These are phyloP conservation scores for Quercus lobata DNA, from an alignment of 331 rosid genomes.

Conservation along the genomic window DNA sequence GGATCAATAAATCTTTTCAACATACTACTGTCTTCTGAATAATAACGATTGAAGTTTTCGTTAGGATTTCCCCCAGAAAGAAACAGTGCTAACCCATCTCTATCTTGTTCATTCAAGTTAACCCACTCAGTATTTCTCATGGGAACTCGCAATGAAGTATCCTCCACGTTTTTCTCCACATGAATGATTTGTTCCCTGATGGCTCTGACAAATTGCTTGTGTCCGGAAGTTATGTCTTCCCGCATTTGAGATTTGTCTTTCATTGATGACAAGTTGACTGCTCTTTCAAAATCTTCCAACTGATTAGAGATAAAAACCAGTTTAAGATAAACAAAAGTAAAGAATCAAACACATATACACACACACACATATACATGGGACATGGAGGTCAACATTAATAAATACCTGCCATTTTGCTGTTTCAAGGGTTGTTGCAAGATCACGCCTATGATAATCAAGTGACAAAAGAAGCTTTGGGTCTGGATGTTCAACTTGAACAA, in stretches of 20 bases:
- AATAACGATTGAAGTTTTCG: background rate
- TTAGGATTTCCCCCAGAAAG: slow-evolving; percentile 32
- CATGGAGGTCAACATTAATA: background rate
- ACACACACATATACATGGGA: background rate
- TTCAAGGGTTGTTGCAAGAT: slow-evolving; percentile 39
- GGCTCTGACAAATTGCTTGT: slow-evolving; percentile 31
- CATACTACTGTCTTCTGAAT: slow-evolving; percentile 15
- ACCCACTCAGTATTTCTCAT: slow-evolving; percentile 20
- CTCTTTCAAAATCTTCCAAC: slow-evolving; percentile 50
- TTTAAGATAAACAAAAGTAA: background rate
- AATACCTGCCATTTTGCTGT: slow-evolving; percentile 40
- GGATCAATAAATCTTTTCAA: slow-evolving; percentile 32
- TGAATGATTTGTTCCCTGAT: slow-evolving; percentile 32
- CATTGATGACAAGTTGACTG: slow-evolving; percentile 23
- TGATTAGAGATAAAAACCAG: slow-evolving; percentile 9
- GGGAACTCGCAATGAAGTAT: slow-evolving; percentile 12
- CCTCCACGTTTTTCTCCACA: slow-evolving; percentile 32
- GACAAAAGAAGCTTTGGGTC: slow-evolving; percentile 23
- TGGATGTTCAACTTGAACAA: slow-evolving; percentile 19
- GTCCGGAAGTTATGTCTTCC: slow-evolving; percentile 28
- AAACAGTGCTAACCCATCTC: slow-evolving; percentile 35
- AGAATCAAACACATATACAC: background rate
- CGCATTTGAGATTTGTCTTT: slow-evolving; percentile 16
- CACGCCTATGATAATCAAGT: slow-evolving; percentile 32
- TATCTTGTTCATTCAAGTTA: slow-evolving; percentile 34